Percentiles rank a stretch among this genome's conserved stretches.
These are phyloP conservation scores for Alternaria gaisen DNA, from an alignment of 2,329 filamentous ascomycete species.

Conservation along the genomic window DNA sequence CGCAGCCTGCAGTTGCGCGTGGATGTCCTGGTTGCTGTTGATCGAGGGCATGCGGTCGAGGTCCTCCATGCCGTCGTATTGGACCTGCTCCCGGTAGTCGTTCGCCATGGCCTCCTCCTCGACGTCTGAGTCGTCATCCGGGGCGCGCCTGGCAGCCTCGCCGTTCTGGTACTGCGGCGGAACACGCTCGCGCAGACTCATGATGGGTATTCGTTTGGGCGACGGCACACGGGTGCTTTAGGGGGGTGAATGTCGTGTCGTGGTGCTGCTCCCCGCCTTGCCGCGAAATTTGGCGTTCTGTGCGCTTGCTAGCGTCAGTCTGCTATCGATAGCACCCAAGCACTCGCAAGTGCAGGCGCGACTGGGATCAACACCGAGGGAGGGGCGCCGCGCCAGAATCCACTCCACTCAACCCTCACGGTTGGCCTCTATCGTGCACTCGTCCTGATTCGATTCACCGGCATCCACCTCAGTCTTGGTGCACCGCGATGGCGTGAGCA, in stretches of 20 bases:
- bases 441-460: slow-evolving; percentile 5
- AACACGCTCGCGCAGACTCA: slow-evolving; percentile 33
- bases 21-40: slow-evolving; percentile 86
- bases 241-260: slow-evolving; percentile 18
- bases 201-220: slow-evolving; percentile 18
- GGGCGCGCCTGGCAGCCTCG: slow-evolving; percentile 46
- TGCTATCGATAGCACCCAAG: slow-evolving; percentile 28
- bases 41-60: slow-evolving; percentile 71
- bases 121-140: slow-evolving; percentile 86
- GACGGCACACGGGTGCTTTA: slow-evolving; percentile 14
- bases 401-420: slow-evolving; percentile 8
- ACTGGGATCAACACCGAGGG: slow-evolving; percentile 1
- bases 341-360: background rate
- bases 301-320: slow-evolving; percentile 25
- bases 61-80: slow-evolving; percentile 87
- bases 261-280: slow-evolving; percentile 25
- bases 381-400: slow-evolving; percentile 1
- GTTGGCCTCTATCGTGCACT: background rate
- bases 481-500: slow-evolving; percentile 1
- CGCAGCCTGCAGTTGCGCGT: slow-evolving; percentile 88
- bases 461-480: background rate
- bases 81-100: slow-evolving; percentile 93
- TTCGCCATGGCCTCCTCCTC: slow-evolving; percentile 96
- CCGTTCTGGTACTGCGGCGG: slow-evolving; percentile 52
- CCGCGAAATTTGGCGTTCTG: slow-evolving; percentile 27